Base-by-base conservation (phyloP, 2,329 filamentous ascomycete genomes). In the Cadophora luteo-olivacea region DNA sequence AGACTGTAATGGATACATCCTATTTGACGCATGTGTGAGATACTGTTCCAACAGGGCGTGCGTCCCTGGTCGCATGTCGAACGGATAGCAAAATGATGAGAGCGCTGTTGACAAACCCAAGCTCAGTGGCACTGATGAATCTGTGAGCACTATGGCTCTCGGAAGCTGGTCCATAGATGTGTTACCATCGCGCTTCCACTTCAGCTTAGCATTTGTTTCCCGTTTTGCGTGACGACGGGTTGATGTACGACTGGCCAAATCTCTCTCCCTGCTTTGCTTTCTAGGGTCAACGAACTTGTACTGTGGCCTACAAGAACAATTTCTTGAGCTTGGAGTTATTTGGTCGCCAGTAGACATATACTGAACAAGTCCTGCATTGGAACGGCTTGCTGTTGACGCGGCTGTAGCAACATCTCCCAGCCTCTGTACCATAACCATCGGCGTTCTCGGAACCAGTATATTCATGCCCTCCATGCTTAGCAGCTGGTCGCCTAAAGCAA, bases 31-130 rank as follows among this genome's bases (percentile, higher is more conserved):
- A 36, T 72, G 58, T 0, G 61, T 69, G 7, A 75, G 52, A 45
- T 73, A 74, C 12, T 68, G 66, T 38, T 66, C 60, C 6, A 75
- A 54, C 2, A 75, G 61, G 7, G 22, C 54, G 54, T 74, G 70
- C 29, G 45, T 33, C 11, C 48, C 29, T 24, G 48, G 25, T 25
- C 19, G 22, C 61, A 63, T 63, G 25, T 32, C 12, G 11, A 63
- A n/a, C 1, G 61, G 61, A 9, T 63, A 63, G 11, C 11, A n/a
- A 11, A 36, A 63, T 12, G 45, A 38, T 9, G 45, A 51, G 24
- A 63, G 36, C 22, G 61, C 48, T 3, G 41, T 63, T 11, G 25
- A 14, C 7, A 22, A 4, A 9, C 61, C 61, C 1, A 63, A 25
- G 9, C 32, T 19, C 9, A 5, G 22, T 14, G 45, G 45, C 19